phyloP scores from a whole-genome alignment of 192 early-diverging fungal species.

The Entomortierella lignicola region DNA sequence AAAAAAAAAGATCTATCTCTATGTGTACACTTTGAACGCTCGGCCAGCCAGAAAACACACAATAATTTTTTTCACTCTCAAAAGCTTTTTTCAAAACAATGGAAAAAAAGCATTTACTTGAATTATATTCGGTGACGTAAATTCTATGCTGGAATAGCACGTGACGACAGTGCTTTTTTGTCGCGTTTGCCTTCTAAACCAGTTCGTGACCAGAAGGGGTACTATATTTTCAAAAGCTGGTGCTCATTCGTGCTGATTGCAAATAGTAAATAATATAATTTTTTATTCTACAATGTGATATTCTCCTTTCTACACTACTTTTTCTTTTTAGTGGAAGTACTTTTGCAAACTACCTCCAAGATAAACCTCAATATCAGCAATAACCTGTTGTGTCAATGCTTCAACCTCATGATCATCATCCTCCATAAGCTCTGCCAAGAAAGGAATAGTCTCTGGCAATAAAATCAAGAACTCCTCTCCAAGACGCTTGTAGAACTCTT shows the following conservation, averaged over 20 bases:
- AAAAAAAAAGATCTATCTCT: slow-evolving; percentile 1
- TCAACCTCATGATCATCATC: slow-evolving; percentile 91
- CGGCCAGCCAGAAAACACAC: too few relatives aligned
- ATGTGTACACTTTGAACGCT: not conserved
- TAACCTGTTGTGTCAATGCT: slow-evolving; percentile 81
- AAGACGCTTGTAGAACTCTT: slow-evolving; percentile 85
- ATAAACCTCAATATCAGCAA: slow-evolving; percentile 87
- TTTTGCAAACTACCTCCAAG: slow-evolving; percentile 92
- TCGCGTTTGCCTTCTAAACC: too few relatives aligned
- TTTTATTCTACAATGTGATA: not conserved
- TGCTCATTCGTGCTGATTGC: too few relatives aligned
- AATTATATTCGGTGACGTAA: too few relatives aligned
- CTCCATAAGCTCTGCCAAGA: slow-evolving; percentile 95
- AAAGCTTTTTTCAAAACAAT: too few relatives aligned
- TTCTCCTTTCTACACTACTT: not conserved
- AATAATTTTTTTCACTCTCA: too few relatives aligned
- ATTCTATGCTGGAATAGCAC: too few relatives aligned
- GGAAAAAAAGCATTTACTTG: too few relatives aligned
- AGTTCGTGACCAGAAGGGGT: too few relatives aligned
- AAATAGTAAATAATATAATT: too few relatives aligned
- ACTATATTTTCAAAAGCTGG: too few relatives aligned
- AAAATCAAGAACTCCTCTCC: slow-evolving; percentile 95
- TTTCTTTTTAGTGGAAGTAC: slow-evolving; percentile 71
- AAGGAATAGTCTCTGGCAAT: slow-evolving; percentile 95
- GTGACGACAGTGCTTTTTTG: too few relatives aligned